Percentiles rank a stretch among this genome's conserved stretches.
These are phyloP conservation scores for Actinomucor elegans DNA, from an alignment of 371 early-diverging fungal genomes.

Conservation along the genomic window DNA sequence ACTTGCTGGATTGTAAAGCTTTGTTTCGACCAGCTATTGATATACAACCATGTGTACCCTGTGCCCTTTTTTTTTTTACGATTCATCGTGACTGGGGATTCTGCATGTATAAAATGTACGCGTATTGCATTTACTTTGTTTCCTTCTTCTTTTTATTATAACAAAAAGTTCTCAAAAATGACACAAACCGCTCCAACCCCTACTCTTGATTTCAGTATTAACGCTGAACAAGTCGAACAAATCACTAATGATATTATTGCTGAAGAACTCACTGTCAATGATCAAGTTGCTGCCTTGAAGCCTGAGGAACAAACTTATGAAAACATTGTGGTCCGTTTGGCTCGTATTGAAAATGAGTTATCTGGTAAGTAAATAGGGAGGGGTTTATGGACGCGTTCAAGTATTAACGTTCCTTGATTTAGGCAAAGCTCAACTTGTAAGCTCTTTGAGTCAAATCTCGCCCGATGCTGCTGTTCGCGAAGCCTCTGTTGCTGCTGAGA, in stretches of 20 bases:
- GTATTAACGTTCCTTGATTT: no score
- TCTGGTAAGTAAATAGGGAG: constrained; percentile 24
- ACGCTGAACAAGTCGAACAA: constrained; percentile 36
- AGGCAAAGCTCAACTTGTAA: constrained; percentile 49
- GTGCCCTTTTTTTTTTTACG: no score
- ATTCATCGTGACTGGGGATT: no score
- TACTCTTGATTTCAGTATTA: constrained; percentile 43
- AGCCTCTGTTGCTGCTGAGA: constrained; percentile 66
- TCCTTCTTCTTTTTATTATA: no score
- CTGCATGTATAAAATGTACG: no score
- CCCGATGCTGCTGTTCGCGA: constrained; percentile 72
- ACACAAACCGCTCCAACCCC: constrained; percentile 42
- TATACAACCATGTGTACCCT: no score
- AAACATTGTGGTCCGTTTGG: constrained; percentile 59
- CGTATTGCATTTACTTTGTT: no score
- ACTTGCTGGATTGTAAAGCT: no score
- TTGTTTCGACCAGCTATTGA: no score
- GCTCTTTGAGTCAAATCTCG: constrained; percentile 67
- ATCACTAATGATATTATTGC: constrained; percentile 39
- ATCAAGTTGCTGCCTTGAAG: constrained; percentile 51
- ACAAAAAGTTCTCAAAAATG: no score
- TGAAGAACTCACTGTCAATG: constrained; percentile 37
- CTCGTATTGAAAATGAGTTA: constrained; percentile 50
- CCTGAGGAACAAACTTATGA: constrained; percentile 59
- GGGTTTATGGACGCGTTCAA: no score